Evolutionary conservation across 1,139 yeast species (phyloP).

Genomic region (Yamadazyma spencermartinsiae): DNA sequence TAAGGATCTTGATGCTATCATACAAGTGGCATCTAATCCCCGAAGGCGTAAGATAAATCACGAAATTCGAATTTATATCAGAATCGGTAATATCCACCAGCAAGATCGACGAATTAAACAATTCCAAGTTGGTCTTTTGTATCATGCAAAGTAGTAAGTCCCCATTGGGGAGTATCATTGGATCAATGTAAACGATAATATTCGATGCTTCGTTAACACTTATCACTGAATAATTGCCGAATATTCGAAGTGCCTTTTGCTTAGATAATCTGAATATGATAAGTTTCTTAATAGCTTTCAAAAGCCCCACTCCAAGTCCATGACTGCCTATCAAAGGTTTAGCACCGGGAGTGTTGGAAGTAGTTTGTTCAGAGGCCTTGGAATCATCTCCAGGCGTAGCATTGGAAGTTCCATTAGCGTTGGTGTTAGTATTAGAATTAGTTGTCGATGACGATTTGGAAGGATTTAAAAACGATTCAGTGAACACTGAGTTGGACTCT

Average conservation of each 20-base stretch:
- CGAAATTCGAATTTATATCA: slow-evolving; percentile 31
- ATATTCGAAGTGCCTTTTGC: slow-evolving; percentile 41
- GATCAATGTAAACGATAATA: slow-evolving; percentile 51
- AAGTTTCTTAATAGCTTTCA: slow-evolving; percentile 61
- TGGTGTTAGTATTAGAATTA: background rate
- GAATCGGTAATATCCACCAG: slow-evolving; percentile 18
- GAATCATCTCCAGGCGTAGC: slow-evolving; percentile 2
- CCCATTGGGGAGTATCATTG: slow-evolving; percentile 54
- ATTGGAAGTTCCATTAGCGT: slow-evolving; percentile 8
- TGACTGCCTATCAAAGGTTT: background rate
- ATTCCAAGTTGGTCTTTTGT: slow-evolving; percentile 25
- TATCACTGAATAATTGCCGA: slow-evolving; percentile 54
- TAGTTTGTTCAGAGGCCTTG: background rate
- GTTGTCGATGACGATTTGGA: slow-evolving; percentile 26
- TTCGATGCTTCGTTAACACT: slow-evolving; percentile 16
- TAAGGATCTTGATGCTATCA: slow-evolving; percentile 42
- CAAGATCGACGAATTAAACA: slow-evolving; percentile 31
- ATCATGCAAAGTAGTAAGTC: slow-evolving; percentile 41
- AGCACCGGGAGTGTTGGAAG: background rate
- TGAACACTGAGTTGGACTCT: slow-evolving; percentile 28
- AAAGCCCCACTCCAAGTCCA: slow-evolving; percentile 45
- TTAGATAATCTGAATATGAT: slow-evolving; percentile 48
- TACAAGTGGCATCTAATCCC: slow-evolving; percentile 68
- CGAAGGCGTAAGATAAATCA: slow-evolving; percentile 69
- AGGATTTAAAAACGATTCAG: slow-evolving; percentile 20